Base-by-base conservation (phyloP, 768 basidiomycete genomes). In the Mycena maculata region DNA sequence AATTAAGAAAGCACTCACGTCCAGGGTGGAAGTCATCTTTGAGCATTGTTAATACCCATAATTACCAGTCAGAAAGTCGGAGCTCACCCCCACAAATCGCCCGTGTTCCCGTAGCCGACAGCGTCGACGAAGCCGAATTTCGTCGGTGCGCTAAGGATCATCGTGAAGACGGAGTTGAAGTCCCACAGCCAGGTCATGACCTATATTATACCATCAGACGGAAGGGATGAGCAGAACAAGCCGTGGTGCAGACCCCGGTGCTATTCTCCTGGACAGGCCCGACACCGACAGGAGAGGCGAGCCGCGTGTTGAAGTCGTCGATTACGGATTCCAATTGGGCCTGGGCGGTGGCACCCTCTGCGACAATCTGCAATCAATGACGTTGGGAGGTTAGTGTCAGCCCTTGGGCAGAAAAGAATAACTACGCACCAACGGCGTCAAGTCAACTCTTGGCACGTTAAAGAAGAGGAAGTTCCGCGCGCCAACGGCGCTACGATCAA, bases 401-500 rank as follows among this genome's bases (percentile, higher is more conserved):
- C n/a, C n/a, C n/a, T 18, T 13, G 48, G 47, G 36, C 13, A 42
- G 39, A 15, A 36, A 5, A 59, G 27, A 45, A 5, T 30, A 15
- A 45, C 42, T 4, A 56, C 75, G 22, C 69, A 85, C 85, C 71
- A 82, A 60, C 9, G 83, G 84, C 5, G 81, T 81, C 22, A 82
- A 76, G 53, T 85, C 79, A 16, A 83, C 76, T 22, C 81, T 76
- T 5, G 79, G 79, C 15, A 82, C 81, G n/a, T 75, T 81, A 66
- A 77, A 78, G 67, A 87, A 86, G 63, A 86, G 80, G 80, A 85
- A 90, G 76, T 76, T 87, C 42, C 89, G 81, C 10, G 83, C 90
- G 18, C 90, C 90, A 25, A 76, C 82, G 38, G 79, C 77, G 78
- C 85, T 86, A 50, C 16, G 23, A 23, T 28, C 16, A 49, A 49